Base-by-base conservation (phyloP, 495 filamentous ascomycete genomes). In the Hyaloscypha hepaticicola region DNA sequence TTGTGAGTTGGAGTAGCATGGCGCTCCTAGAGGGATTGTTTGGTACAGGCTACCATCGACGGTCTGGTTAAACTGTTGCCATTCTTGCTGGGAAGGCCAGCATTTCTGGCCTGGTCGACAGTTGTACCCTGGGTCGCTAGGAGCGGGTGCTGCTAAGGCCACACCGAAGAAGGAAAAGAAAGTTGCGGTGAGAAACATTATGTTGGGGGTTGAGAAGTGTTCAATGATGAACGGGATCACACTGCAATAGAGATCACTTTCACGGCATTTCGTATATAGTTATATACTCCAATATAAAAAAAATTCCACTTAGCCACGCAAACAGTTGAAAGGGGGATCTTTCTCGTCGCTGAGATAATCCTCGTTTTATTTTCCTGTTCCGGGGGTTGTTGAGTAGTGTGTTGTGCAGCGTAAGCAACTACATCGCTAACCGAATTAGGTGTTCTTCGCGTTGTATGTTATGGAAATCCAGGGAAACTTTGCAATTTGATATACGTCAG, bases 11-110 rank as follows among this genome's bases (percentile, higher is more conserved):
- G 65, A 62, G 55, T 83, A 86, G 73, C 85, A 87, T 5, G 81
- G 73, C 7, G 83, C 80, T 5, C 80, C 85, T 25, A 82, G 72
- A 14, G 85, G 85, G 21, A 81, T 80, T 1, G 80, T 83, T 63
- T 83, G 77, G 61, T 82, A 83, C n/a, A 87, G 74, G 1, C 78
- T 76, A 38, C 79, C 82, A n/a, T 77, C 82, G 11, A 81, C 70
- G 5, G 80, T 69, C 4, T 74, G 57, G 66, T 85, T 77, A 48
- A 87, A 78, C 9, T 77, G 64, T 5, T 71, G 66, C 78, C 80
- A 83, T 16, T 72, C 70, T 6, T 68, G 55, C 1, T 65, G 24
- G 3, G 71, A 73, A 0, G 83, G 82, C 82, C 81, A 85, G 5
- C 59, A 48, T 5, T 33, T 27, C 33, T 80, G 77, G 21, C 83